These are phyloP conservation scores for Parastagonospora avenae DNA, from an alignment of 2,329 filamentous ascomycete genomes.

Conservation along the genomic window DNA sequence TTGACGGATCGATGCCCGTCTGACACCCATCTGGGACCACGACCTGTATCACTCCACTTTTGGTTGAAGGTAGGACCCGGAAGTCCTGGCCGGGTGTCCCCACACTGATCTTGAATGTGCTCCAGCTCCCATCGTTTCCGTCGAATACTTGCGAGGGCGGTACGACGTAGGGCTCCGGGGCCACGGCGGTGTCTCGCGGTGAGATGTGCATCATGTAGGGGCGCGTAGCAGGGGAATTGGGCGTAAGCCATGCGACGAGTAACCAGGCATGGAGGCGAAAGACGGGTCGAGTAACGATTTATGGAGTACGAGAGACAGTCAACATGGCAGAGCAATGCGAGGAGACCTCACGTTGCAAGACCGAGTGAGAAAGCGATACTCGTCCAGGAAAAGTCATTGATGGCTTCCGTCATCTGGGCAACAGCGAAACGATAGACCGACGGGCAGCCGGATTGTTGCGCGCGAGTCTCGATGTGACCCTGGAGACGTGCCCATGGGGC, in stretches of 20 bases:
- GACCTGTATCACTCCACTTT: slow-evolving; percentile 37
- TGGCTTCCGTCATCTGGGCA: neutral
- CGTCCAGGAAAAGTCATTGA: neutral
- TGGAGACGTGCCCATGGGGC: too few species aligned
- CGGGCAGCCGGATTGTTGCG: too few species aligned
- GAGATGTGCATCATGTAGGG: slow-evolving; percentile 28
- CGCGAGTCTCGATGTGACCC: too few species aligned
- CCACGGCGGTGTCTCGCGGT: slow-evolving; percentile 18
- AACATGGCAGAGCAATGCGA: neutral
- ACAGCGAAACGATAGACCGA: too few species aligned
- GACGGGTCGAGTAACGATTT: neutral
- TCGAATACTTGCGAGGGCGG: slow-evolving; percentile 44
- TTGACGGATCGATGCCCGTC: slow-evolving; percentile 27
- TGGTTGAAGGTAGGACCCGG: slow-evolving; percentile 43
- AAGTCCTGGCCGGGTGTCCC: slow-evolving; percentile 49
- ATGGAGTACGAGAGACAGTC: neutral
- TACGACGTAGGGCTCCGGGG: slow-evolving; percentile 36
- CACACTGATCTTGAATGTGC: slow-evolving; percentile 48
- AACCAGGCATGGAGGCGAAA: neutral
- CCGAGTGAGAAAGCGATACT: too few species aligned
- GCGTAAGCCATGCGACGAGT: neutral
- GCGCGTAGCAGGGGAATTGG: neutral
- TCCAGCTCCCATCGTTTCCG: slow-evolving; percentile 50
- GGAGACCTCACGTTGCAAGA: too few species aligned
- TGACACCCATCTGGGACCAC: slow-evolving; percentile 44